A percentile compares a stretch with the other conserved stretches of the same genome.
Evolutionary conservation across 371 early-diverging fungal genomes (phyloP).

Genomic region (Mortierella sp.): DNA sequence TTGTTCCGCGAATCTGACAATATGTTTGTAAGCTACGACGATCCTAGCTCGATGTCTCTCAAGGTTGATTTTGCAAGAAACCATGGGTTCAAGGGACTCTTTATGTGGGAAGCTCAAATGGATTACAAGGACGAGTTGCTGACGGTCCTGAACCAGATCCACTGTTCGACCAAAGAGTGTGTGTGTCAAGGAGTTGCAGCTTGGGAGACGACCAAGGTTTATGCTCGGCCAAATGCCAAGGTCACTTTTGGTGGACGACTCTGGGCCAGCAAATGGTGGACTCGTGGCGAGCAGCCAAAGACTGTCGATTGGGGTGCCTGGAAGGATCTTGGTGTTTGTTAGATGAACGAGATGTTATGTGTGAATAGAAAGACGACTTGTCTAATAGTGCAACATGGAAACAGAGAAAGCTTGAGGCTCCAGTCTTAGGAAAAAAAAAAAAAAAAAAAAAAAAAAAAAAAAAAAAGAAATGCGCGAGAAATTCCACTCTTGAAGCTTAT

Average conservation of each 20-base stretch:
- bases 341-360: too few relatives aligned
- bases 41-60: constrained; percentile 60
- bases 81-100: constrained; percentile 65
- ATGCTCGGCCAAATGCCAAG: not conserved
- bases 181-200: constrained; percentile 6
- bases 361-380: too few relatives aligned
- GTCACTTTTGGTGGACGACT: constrained; percentile 45
- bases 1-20: constrained; percentile 39
- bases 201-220: not conserved
- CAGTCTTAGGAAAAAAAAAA: too few relatives aligned
- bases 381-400: too few relatives aligned
- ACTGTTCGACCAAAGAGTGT: constrained; percentile 7
- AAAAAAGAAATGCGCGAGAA: too few relatives aligned
- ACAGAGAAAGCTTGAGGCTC: too few relatives aligned
- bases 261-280: constrained; percentile 58
- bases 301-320: constrained; percentile 25
- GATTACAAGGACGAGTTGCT: constrained; percentile 62
- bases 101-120: constrained; percentile 61
- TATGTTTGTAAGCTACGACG: constrained; percentile 69
- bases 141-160: constrained; percentile 50
- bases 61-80: constrained; percentile 62
- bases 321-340: constrained; percentile 30
- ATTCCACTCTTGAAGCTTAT: too few relatives aligned
- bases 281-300: constrained; percentile 31
- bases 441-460: too few relatives aligned